phyloP scores from a whole-genome alignment of 495 filamentous ascomycete genomes.

The Parachaetomium inaequale region DNA sequence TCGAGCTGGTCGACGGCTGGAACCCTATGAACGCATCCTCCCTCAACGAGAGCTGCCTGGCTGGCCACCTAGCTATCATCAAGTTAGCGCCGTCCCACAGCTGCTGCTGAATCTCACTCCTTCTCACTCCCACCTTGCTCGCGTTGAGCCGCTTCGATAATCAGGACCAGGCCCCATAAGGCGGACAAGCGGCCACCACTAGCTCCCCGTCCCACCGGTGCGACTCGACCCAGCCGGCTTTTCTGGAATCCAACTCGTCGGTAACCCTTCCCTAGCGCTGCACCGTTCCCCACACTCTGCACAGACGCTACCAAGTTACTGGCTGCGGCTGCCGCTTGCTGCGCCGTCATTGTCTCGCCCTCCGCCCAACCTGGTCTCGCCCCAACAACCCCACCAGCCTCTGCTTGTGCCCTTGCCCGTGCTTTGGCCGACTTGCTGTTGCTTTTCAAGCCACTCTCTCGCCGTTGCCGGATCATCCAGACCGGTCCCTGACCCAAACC shows the following conservation, averaged over 20 bases:
- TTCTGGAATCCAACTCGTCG: slow-evolving; percentile 29
- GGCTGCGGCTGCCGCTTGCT: background rate
- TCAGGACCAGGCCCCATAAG: background rate
- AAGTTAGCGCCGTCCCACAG: background rate
- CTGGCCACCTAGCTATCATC: too few species aligned
- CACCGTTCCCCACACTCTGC: slow-evolving; percentile 25
- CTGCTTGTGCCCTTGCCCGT: background rate
- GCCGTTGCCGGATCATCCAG: background rate
- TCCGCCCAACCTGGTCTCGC: slow-evolving; percentile 2
- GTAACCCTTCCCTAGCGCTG: slow-evolving; percentile 23
- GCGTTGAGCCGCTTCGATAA: background rate
- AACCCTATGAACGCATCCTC: background rate
- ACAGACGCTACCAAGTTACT: slow-evolving; percentile 22
- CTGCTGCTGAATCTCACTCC: background rate
- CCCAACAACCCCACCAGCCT: background rate
- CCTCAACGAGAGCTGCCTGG: too few species aligned
- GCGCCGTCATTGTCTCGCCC: background rate
- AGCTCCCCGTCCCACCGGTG: slow-evolving; percentile 11
- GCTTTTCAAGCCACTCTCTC: background rate
- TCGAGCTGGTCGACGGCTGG: background rate
- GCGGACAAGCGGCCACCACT: slow-evolving; percentile 6
- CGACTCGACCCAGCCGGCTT: slow-evolving; percentile 18
- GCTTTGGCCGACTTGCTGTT: background rate
- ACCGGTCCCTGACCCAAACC: background rate
- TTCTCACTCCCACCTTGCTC: too few species aligned